These are phyloP conservation scores for Linnemannia schmuckeri DNA, from an alignment of 192 early-diverging fungal genomes.

Conservation along the genomic window DNA sequence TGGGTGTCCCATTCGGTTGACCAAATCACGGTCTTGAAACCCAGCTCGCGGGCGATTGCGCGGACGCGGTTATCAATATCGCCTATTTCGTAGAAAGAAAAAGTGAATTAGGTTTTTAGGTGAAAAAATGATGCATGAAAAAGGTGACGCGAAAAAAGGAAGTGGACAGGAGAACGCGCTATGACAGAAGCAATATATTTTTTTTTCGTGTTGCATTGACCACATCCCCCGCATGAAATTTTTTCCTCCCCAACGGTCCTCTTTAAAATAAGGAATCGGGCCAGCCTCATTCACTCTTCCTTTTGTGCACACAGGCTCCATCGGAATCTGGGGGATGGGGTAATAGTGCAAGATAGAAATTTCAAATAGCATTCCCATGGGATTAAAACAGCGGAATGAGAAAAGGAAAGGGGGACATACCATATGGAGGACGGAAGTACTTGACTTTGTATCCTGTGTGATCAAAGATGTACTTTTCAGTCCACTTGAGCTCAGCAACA, in stretches of 20 bases:
- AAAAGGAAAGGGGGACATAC: slow-evolving; percentile 4
- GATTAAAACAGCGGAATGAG: neutral
- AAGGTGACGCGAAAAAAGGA: neutral
- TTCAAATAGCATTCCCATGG: neutral
- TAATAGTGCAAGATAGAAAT: neutral
- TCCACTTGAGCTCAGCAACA: slow-evolving; percentile 77
- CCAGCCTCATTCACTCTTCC: neutral
- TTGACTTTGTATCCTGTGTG: slow-evolving; percentile 64
- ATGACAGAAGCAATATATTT: no score
- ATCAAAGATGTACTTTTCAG: slow-evolving; percentile 65
- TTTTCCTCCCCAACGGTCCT: neutral
- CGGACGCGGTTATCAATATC: slow-evolving; percentile 44
- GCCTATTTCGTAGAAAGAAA: slow-evolving; percentile 17
- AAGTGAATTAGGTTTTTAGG: neutral
- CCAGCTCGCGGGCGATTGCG: slow-evolving; percentile 44
- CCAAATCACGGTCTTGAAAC: slow-evolving; percentile 68
- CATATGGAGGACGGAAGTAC: slow-evolving; percentile 58
- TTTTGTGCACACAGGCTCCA: neutral
- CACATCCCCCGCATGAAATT: neutral
- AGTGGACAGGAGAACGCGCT: neutral
- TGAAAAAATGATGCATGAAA: neutral
- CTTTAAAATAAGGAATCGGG: slow-evolving; percentile 29
- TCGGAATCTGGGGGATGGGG: neutral
- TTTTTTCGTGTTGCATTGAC: neutral
- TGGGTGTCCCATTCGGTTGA: slow-evolving; percentile 63